A percentile compares a stretch with the other conserved stretches of the same genome.
phyloP scores from a whole-genome alignment of 768 basidiomycete species.

The Pleurotus ostreatus region DNA sequence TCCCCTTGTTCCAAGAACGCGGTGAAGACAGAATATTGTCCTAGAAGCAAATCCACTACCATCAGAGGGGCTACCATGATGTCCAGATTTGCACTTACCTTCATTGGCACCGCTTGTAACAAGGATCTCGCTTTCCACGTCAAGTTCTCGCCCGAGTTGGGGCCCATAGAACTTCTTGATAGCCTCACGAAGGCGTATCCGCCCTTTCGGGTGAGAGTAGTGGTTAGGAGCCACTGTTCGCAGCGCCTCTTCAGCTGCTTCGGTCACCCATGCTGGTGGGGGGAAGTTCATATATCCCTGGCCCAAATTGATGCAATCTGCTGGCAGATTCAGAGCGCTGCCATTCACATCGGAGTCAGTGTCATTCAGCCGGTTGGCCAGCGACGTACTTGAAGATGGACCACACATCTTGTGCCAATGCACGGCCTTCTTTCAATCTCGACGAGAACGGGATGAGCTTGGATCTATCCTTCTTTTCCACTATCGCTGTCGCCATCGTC shows the following conservation, averaged over 20 bases:
- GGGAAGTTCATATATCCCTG: slow-evolving; percentile 94
- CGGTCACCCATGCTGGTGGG: slow-evolving; percentile 75
- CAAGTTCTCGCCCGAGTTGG: slow-evolving; percentile 63
- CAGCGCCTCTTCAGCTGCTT: slow-evolving; percentile 71
- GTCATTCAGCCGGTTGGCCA: not conserved
- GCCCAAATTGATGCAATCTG: slow-evolving; percentile 93
- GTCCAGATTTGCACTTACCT: slow-evolving; percentile 42
- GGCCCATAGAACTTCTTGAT: slow-evolving; percentile 78
- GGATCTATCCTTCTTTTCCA: slow-evolving; percentile 30
- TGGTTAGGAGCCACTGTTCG: slow-evolving; percentile 65
- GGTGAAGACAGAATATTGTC: slow-evolving; percentile 89
- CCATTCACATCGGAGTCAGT: slow-evolving; percentile 9
- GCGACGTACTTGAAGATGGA: slow-evolving; percentile 74
- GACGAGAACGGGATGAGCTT: slow-evolving; percentile 67
- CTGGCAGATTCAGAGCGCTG: slow-evolving; percentile 84
- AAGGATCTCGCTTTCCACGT: slow-evolving; percentile 84
- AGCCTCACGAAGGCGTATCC: slow-evolving; percentile 83
- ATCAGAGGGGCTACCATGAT: too few relatives aligned
- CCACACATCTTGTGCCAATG: slow-evolving; percentile 84
- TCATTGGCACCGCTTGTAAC: slow-evolving; percentile 97
- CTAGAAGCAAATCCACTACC: slow-evolving; percentile 32
- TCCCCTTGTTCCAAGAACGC: slow-evolving; percentile 92
- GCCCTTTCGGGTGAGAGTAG: slow-evolving; percentile 89
- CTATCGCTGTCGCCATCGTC: not conserved
- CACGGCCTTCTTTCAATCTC: slow-evolving; percentile 70